Base-by-base conservation (phyloP, 2,329 filamentous ascomycete species). In the Trichophyton equinum region DNA sequence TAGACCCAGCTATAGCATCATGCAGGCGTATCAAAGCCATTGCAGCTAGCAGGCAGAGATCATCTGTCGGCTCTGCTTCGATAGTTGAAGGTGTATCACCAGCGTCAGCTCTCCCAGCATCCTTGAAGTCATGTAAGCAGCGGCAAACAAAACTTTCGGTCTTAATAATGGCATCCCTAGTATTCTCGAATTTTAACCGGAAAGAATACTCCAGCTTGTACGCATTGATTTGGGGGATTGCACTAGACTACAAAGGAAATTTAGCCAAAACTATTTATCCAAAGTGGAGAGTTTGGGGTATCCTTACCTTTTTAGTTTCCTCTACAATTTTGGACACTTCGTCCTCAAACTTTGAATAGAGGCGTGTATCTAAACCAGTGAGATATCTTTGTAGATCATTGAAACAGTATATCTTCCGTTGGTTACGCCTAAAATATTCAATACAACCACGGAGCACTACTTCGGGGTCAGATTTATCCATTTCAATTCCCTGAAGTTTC, bases 361-460 rank as follows among this genome's bases (percentile, higher is more conserved):
- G 61, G 13, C 65, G 60, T 40, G 68, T 68, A 46, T 73, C 65
- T 25, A 75, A 63, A 33, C 63, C 65, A 47, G 65, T 64, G 2
- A 74, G 57, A 59, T 76, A 73, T 49, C 66, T 68, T 61, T 70
- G 69, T 25, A 79, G 62, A 63, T 79, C 77, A 58, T 71, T 69
- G 59, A 78, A 79, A 61, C 75, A 77, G 64, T 76, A 77, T 22
- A 75, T 68, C 62, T 78, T 79, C 51, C 68, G 67, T 15, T 72
- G 72, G 63, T 75, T 75, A 6, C 65, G 65, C 42, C 75, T 68
- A 61, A 75, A 75, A 65, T 78, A 78, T 46, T 68, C 64, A 60
- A 73, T 68, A 60, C 73, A 78, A 15, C 67, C 70, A 46, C 67
- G 62, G 27, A 77, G 63, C 33, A 78, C 62, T n/a, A 72, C 70